Conservation (phyloP, 208 protist species). For the Endotrypanum monterogeii region DNA sequence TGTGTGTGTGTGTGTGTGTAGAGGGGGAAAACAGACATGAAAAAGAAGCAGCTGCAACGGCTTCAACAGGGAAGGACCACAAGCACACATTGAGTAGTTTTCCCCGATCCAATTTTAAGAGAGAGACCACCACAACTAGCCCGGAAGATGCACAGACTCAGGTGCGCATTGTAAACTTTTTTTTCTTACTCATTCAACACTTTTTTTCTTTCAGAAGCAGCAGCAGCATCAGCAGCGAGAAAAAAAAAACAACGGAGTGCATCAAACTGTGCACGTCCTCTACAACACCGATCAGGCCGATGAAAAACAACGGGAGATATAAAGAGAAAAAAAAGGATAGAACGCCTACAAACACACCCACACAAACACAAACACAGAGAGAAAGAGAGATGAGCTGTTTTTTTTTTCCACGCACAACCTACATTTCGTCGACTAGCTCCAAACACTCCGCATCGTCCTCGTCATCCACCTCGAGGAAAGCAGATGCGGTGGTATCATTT, state of each 20-base stretch:
- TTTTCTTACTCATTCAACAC: neutral
- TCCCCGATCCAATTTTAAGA: no score
- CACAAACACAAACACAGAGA: neutral
- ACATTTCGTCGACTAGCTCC: conserved; percentile 74
- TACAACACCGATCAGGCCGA: neutral
- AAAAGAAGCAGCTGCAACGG: no score
- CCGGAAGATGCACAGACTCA: no score
- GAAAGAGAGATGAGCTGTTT: neutral
- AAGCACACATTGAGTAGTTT: no score
- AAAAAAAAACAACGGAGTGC: neutral
- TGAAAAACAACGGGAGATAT: no score
- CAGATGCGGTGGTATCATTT: neutral
- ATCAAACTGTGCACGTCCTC: neutral
- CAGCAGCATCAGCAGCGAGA: conserved; percentile 2
- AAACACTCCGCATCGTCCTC: conserved; percentile 71
- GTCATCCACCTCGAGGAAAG: conserved; percentile 10
- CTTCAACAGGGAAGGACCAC: no score
- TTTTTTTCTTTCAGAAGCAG: neutral
- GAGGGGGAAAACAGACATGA: no score
- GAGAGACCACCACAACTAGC: no score
- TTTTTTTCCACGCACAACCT: neutral
- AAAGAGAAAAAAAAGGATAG: neutral
- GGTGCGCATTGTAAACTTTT: neutral
- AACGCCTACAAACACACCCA: neutral
- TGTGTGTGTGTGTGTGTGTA: no score